phyloP scores from a whole-genome alignment of 768 basidiomycete genomes.

The Clitopilus passeckerianus region DNA sequence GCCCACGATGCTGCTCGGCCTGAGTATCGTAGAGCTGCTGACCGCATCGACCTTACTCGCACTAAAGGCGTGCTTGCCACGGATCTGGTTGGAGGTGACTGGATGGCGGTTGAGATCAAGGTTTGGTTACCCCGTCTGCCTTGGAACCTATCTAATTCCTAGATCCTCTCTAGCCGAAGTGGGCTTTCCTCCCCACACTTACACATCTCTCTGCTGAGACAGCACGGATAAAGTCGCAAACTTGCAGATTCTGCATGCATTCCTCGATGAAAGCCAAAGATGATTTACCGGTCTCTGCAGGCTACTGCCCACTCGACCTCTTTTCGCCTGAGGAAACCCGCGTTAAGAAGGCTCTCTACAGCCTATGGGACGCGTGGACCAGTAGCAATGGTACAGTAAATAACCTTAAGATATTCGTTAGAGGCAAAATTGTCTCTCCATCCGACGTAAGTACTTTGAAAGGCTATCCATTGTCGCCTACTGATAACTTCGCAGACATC shows the following conservation, averaged over 20 bases:
- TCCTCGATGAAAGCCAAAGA: slow-evolving; percentile 42
- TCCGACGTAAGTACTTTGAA: slow-evolving; percentile 40
- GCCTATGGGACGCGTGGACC: slow-evolving; percentile 73
- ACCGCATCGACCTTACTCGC: slow-evolving; percentile 51
- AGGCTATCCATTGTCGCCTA: neutral
- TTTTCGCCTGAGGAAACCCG: slow-evolving; percentile 69
- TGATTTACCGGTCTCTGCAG: slow-evolving; percentile 30
- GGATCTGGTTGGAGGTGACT: slow-evolving; percentile 65
- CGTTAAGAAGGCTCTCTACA: slow-evolving; percentile 55
- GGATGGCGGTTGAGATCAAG: slow-evolving; percentile 88
- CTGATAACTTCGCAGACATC: slow-evolving; percentile 14
- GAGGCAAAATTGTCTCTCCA: slow-evolving; percentile 57
- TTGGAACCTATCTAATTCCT: neutral
- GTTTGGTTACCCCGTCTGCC: slow-evolving; percentile 29
- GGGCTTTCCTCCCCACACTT: slow-evolving; percentile 82
- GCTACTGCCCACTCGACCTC: slow-evolving; percentile 89
- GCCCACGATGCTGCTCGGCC: slow-evolving; percentile 52
- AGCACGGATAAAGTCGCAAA: slow-evolving; percentile 52
- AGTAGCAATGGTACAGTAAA: slow-evolving; percentile 62
- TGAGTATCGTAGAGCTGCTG: slow-evolving; percentile 43
- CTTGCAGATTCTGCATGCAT: slow-evolving; percentile 94
- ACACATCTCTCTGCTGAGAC: slow-evolving; percentile 57
- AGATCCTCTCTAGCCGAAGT: slow-evolving; percentile 74
- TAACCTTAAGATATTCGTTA: slow-evolving; percentile 77
- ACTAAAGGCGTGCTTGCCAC: slow-evolving; percentile 70